A percentile compares a stretch with the other conserved stretches of the same genome.
Evolutionary conservation across 1,284 basidiomycete species (phyloP).

Genomic region (Papiliotrema nemorosa): DNA sequence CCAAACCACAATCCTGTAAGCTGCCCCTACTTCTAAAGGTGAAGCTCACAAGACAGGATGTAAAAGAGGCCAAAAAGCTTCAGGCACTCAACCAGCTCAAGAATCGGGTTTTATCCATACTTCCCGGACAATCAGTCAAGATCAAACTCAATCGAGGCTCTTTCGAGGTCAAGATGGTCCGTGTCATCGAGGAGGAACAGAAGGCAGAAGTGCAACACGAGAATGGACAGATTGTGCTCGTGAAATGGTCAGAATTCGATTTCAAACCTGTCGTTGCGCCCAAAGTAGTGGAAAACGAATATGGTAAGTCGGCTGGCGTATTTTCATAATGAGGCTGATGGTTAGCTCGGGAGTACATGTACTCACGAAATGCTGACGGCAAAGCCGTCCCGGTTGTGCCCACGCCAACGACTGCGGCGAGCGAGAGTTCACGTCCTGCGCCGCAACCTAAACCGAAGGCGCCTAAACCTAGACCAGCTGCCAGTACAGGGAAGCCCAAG

Average conservation of each 20-base stretch:
- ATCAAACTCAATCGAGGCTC: conserved; percentile 71
- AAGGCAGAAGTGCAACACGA: conserved; percentile 60
- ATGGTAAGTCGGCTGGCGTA: conserved; percentile 20
- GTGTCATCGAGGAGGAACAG: conserved; percentile 63
- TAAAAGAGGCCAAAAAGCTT: conserved; percentile 67
- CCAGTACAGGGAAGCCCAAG: too few species aligned
- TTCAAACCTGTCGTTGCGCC: conserved; percentile 14
- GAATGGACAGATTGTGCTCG: conserved; percentile 2
- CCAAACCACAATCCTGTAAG: conserved; percentile 77
- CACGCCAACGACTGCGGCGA: neutral
- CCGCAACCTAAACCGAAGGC: neutral
- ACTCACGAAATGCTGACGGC: conserved; percentile 3
- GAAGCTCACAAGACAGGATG: conserved; percentile 52
- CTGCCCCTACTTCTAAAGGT: conserved; percentile 17
- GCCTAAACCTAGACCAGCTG: neutral
- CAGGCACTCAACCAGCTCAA: conserved; percentile 61
- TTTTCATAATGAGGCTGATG: neutral
- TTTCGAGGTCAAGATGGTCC: conserved; percentile 71
- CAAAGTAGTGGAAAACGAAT: conserved; percentile 29
- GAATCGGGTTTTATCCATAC: conserved; percentile 62
- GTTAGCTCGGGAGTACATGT: conserved; percentile 12
- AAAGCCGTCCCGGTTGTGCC: neutral
- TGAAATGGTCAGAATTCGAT: conserved; percentile 24
- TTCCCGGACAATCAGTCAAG: conserved; percentile 68
- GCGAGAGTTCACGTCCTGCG: neutral